These are phyloP conservation scores for Trichoderma cornu-damae DNA, from an alignment of 2,329 filamentous ascomycete genomes.

Conservation along the genomic window DNA sequence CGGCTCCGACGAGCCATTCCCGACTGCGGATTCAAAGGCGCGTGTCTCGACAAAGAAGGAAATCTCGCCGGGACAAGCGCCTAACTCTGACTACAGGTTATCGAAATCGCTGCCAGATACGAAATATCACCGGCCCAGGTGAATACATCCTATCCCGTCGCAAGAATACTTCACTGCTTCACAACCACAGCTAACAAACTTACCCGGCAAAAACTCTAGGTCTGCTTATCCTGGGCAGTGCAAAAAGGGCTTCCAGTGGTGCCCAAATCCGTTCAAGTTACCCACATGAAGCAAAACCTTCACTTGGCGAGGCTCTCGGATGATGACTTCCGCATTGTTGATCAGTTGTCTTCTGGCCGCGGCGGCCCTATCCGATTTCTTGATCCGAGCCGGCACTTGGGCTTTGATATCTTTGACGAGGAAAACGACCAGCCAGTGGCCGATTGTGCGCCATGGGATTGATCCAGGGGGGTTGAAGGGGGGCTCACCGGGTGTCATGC, in stretches of 20 bases:
- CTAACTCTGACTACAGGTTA: not conserved
- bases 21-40: not conserved
- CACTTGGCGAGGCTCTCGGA: not conserved
- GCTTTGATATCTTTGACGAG: slow-evolving; percentile 4
- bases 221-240: slow-evolving; percentile 9
- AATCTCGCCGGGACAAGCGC: not conserved
- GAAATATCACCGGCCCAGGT: slow-evolving; percentile 3
- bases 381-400: not conserved
- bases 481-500: too few species aligned
- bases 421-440: slow-evolving; percentile 2
- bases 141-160: not conserved
- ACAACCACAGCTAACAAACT: too few species aligned
- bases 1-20: not conserved
- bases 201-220: too few species aligned
- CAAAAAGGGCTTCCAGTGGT: not conserved
- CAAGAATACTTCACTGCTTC: too few species aligned
- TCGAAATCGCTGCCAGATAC: not conserved
- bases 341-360: not conserved
- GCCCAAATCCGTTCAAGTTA: not conserved
- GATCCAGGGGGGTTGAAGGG: not conserved
- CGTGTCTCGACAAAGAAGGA: not conserved
- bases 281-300: slow-evolving; percentile 1
- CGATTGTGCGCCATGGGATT: not conserved
- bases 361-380: not conserved
- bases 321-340: not conserved